These are phyloP conservation scores for Candida taoyuanica DNA, from an alignment of 805 yeast genomes.

Conservation along the genomic window DNA sequence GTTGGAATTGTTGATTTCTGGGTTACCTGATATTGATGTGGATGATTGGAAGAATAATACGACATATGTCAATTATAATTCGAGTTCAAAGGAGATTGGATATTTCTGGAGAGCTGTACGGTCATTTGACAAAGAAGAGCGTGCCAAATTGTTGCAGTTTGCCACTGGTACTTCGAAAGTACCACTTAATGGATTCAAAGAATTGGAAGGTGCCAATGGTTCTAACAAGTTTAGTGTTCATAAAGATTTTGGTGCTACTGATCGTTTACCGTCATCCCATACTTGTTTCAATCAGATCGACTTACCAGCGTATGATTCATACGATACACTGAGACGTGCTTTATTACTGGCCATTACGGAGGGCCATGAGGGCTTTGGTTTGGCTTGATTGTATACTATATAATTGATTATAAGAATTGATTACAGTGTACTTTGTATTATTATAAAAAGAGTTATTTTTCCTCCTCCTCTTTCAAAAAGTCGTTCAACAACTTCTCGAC, in stretches of 20 bases:
- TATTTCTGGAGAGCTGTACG: constrained; percentile 99
- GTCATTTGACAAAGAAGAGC: constrained; percentile 88
- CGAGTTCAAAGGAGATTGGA: constrained; percentile 80
- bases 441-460: too few relatives aligned
- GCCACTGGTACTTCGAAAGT: constrained; percentile 97
- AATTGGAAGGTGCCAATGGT: constrained; percentile 83
- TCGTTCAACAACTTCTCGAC: constrained; percentile 32
- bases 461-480: constrained; percentile 28
- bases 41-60: constrained; percentile 94
- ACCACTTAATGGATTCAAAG: constrained; percentile 90
- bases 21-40: constrained; percentile 93
- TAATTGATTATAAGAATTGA: neutral
- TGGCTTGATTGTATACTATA: constrained; percentile 42
- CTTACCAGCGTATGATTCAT: constrained; percentile 86
- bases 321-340: constrained; percentile 79
- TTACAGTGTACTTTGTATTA: neutral
- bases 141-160: constrained; percentile 91
- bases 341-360: constrained; percentile 83
- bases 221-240: constrained; percentile 83
- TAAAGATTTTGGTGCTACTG: constrained; percentile 79
- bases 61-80: constrained; percentile 71
- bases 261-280: constrained; percentile 90
- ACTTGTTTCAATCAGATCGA: constrained; percentile 96
- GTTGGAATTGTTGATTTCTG: constrained; percentile 85
- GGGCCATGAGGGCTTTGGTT: constrained; percentile 95